Base-by-base conservation (phyloP, 805 yeast genomes). In the Candida quercuum region DNA sequence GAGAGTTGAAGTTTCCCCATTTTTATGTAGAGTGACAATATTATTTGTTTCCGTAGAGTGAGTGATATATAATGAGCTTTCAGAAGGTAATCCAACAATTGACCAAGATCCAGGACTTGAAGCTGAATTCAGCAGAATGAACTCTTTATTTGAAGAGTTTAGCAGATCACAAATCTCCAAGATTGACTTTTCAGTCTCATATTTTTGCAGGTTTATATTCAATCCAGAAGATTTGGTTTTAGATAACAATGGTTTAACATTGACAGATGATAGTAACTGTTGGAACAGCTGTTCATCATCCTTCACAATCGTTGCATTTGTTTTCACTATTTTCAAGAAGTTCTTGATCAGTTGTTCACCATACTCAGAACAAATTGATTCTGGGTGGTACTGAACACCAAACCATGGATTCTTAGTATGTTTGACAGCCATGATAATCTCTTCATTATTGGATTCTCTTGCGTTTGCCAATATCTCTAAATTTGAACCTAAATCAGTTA, bases 331-430 rank as follows among this genome's bases (percentile, higher is more conserved):
- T 2, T 35, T 12, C 24, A 61, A 32, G 55, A 91, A 91, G 53
- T 84, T 85, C 9, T 49, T 45, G 4, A 89, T 58, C 36, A 93
- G 56, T 10, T 56, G 50, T 2, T 54, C 67, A 2, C 99, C 99
- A 33, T 63, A 49, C 12, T 69, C 64, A 0, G 97, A 87, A 49
- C 96, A 86, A 28, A 91, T 77, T 1, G 96, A 87, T 54, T 93
- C 99, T 0, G 99, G 99, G 53, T 93, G 99, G 53, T 89, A 94
- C 53, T 93, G 99, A 3, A 93, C 97, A 1, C 96, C 99, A 57
- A 69, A 91, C 64, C 83, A 84, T 0, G 97, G 97, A 16, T 63
- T 60, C 0, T 26, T 15, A 0, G 34, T 47, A 51, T 86, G 89
- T 52, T 64, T 72, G 0, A 73, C 93, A 1, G 95, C 96, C 99